Conservation (phyloP, 768 basidiomycete species). For the Boletellus sp. region DNA sequence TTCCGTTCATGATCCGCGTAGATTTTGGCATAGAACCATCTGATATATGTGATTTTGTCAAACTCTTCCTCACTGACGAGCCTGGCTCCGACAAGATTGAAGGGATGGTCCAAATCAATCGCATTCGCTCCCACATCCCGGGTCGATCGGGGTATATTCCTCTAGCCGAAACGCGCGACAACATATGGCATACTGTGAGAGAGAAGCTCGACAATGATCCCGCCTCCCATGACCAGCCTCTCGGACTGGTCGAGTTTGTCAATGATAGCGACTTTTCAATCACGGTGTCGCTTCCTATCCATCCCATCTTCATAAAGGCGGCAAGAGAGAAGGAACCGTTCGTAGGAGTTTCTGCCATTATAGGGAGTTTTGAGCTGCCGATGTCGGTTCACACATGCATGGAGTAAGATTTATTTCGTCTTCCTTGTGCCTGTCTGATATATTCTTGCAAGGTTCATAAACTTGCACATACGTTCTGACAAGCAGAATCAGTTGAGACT, state of each 20-base stretch:
- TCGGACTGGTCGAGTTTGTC: background rate
- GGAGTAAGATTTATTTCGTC: background rate
- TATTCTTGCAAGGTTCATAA: background rate
- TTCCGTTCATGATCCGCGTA: background rate
- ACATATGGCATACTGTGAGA: background rate
- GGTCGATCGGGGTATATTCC: background rate
- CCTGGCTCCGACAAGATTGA: too few species aligned
- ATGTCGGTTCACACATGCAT: background rate
- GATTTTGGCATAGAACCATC: background rate
- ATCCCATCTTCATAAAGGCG: background rate
- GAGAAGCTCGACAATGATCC: background rate
- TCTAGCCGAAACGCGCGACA: background rate
- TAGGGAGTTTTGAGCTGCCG: background rate
- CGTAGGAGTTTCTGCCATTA: background rate
- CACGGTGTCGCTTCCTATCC: background rate
- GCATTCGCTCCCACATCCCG: background rate
- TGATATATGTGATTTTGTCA: background rate
- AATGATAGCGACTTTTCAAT: background rate
- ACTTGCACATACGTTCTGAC: background rate
- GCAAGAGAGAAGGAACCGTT: background rate
- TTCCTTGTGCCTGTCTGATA: too few species aligned
- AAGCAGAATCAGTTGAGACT: background rate
- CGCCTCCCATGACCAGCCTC: background rate
- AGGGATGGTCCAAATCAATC: too few species aligned
- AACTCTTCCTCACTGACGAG: background rate